Conservation (phyloP, 2,329 filamentous ascomycete species). For the Leptographium galeiforme region DNA sequence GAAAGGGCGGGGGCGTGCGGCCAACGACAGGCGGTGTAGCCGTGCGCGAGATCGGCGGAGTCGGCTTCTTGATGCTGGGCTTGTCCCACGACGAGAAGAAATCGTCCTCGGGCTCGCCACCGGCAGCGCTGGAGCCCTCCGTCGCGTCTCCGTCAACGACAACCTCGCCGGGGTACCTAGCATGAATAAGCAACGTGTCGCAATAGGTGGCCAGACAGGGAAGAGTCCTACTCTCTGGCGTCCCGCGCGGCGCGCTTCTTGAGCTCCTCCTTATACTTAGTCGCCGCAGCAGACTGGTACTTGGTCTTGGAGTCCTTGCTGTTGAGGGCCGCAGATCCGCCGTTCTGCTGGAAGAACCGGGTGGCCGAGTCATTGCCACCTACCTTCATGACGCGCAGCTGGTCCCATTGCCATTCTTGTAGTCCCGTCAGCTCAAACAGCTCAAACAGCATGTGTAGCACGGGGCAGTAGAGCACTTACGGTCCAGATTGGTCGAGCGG, state of each 20-base stretch:
- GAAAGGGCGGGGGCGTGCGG: constrained; percentile 79
- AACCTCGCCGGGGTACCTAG: constrained; percentile 72
- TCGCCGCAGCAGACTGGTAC: constrained; percentile 85
- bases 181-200: not conserved
- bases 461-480: constrained; percentile 44
- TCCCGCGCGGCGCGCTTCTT: constrained; percentile 75
- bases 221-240: constrained; percentile 57
- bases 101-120: constrained; percentile 72
- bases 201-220: not conserved
- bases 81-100: constrained; percentile 99
- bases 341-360: constrained; percentile 96
- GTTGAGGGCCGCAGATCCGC: constrained; percentile 80
- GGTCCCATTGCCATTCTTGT: constrained; percentile 95
- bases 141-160: constrained; percentile 57
- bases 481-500: constrained; percentile 93
- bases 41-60: constrained; percentile 81
- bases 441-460: too few relatives aligned
- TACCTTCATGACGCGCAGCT: constrained; percentile 93
- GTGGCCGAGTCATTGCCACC: constrained; percentile 96
- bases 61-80: constrained; percentile 89
- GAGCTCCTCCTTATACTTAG: constrained; percentile 96
- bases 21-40: constrained; percentile 71
- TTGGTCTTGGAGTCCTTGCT: constrained; percentile 97
- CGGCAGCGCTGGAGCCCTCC: constrained; percentile 61
- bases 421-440: not conserved